Evolutionary conservation across 805 yeast genomes (phyloP).

Genomic region (Yarrowia divulgata): DNA sequence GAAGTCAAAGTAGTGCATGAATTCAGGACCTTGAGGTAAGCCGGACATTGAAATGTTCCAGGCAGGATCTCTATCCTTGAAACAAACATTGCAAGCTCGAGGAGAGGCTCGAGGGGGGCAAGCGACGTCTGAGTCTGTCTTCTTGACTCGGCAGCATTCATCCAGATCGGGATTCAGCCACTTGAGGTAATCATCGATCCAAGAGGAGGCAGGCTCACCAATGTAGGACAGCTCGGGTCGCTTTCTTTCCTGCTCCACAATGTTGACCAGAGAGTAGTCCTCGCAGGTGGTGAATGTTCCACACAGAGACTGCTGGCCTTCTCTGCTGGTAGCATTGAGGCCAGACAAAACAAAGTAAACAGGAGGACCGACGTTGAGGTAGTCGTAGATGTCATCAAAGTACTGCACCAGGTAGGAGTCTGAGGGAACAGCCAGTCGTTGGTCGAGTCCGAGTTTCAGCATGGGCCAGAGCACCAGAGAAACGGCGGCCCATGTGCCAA

Average conservation of each 20-base stretch:
- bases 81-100: slow-evolving; percentile 78
- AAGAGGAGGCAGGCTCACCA: slow-evolving; percentile 83
- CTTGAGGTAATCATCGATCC: slow-evolving; percentile 90
- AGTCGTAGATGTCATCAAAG: slow-evolving; percentile 74
- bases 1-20: slow-evolving; percentile 71
- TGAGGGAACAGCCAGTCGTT: slow-evolving; percentile 82
- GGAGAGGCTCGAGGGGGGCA: slow-evolving; percentile 74
- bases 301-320: slow-evolving; percentile 76
- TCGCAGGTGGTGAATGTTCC: slow-evolving; percentile 88
- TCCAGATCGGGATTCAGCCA: slow-evolving; percentile 88
- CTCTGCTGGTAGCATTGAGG: slow-evolving; percentile 65
- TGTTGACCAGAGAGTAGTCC: slow-evolving; percentile 76
- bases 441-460: slow-evolving; percentile 83
- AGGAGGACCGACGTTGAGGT: slow-evolving; percentile 90
- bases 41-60: slow-evolving; percentile 82
- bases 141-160: slow-evolving; percentile 80
- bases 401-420: slow-evolving; percentile 84
- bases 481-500: slow-evolving; percentile 68
- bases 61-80: slow-evolving; percentile 60
- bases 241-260: slow-evolving; percentile 83
- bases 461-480: slow-evolving; percentile 74
- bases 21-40: slow-evolving; percentile 77
- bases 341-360: slow-evolving; percentile 81
- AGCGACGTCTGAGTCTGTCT: slow-evolving; percentile 59
- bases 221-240: slow-evolving; percentile 70